These are phyloP conservation scores for Pestalotiopsis sp. DNA, from an alignment of 2,329 filamentous ascomycete genomes.

Conservation along the genomic window DNA sequence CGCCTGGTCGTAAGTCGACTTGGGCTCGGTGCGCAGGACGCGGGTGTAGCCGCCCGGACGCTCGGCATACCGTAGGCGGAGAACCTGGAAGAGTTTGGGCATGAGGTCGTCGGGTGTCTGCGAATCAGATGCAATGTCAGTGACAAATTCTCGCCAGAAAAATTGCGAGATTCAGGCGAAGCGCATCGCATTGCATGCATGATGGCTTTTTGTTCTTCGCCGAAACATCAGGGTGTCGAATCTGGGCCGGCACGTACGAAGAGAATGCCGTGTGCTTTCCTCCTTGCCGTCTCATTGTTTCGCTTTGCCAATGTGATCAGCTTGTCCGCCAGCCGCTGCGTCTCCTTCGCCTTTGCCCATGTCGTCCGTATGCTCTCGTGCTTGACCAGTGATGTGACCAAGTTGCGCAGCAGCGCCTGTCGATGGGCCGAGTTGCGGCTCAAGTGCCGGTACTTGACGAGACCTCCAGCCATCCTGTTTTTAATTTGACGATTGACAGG, in stretches of 20 bases:
- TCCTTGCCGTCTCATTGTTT: conserved; percentile 80
- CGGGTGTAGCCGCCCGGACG: conserved; percentile 94
- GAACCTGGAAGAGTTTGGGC: conserved; percentile 84
- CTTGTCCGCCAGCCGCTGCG: conserved; percentile 90
- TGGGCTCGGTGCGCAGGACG: conserved; percentile 87
- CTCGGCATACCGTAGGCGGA: conserved; percentile 76
- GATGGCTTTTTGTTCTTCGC: not conserved
- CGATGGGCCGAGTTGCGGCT: conserved; percentile 85
- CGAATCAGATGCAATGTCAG: conserved; percentile 11
- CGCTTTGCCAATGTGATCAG: conserved; percentile 92
- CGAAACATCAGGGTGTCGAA: conserved; percentile 27
- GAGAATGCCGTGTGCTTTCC: conserved; percentile 78
- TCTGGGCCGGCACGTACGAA: conserved; percentile 64
- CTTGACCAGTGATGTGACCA: conserved; percentile 92
- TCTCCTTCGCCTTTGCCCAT: conserved; percentile 96
- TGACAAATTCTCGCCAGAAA: too few species aligned
- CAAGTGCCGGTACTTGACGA: conserved; percentile 86
- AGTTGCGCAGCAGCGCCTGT: conserved; percentile 89
- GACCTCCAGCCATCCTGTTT: conserved; percentile 77
- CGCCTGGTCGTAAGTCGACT: conserved; percentile 82
- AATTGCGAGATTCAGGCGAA: too few species aligned
- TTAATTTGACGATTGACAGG: not conserved
- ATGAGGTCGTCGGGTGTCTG: conserved; percentile 71
- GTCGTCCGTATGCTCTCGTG: conserved; percentile 94
- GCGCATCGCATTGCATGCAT: not conserved